Base-by-base conservation (phyloP, 306 rosid genomes). In the Casuarina equisetifolia region DNA sequence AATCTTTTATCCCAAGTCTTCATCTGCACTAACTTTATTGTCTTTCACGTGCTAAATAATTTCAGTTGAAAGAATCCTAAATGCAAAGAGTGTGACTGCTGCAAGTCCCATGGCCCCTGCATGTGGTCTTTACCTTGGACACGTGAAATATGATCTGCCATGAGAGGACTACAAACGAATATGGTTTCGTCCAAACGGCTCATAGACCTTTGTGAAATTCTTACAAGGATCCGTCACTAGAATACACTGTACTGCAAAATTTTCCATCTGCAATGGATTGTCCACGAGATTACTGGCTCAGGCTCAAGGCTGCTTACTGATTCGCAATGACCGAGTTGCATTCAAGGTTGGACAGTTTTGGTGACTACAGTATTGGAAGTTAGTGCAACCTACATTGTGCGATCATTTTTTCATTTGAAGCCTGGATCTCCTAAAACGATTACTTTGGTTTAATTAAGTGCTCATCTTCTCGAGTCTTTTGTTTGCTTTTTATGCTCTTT, bases 81-180 rank as follows among this genome's bases (percentile, higher is more conserved):
- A 86, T 44, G 97, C 97, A 6, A 95, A 86, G 90, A 62, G 51
- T 25, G 89, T 95, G 74, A 85, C 86, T 38, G 92, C 97, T 54
- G 74, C 97, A 51, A 89, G 97, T 85, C 95, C 97, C 39, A 95
- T 95, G 99, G 99, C 99, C n/a, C 99, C 99, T 0, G 85, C 96
- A 1, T 88, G 88, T 39, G 99, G 99, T 75, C 96, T 95, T 19
- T 92, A 89, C 79, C 92, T 95, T 39, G 97, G 91, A 69, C 92
- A 82, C 69, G 99, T 95, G 53, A 91, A 84, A 74, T 95, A 91
- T 59, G 93, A 95, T 77, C 81, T 88, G 69, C 90, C 93, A 8
- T 82, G 73, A 78, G 79, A n/a, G 5, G 43, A 70, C 16, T 42
- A 66, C 8, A 66, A 71, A 35, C 25, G 57, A 75, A 70, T 74